phyloP scores from a whole-genome alignment of 176 grass and related monocot species.

The Hyparrhenia diplandra region DNA sequence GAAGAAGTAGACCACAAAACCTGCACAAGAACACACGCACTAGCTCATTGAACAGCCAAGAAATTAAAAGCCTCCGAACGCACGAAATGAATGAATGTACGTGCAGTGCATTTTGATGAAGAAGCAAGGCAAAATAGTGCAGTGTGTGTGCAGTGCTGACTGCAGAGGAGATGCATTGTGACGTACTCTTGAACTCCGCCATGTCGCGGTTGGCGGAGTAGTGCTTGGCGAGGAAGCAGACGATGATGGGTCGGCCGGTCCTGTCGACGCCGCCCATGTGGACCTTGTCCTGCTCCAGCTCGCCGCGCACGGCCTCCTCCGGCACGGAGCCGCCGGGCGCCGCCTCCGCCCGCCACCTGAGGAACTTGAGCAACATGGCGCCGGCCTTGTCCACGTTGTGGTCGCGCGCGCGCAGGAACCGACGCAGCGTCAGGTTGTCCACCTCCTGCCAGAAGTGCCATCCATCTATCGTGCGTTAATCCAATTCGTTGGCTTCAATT shows the following conservation, averaged over 20 bases:
- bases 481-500: too few species aligned
- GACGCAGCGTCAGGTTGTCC: slow-evolving; percentile 65
- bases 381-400: slow-evolving; percentile 55
- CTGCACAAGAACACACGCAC: slow-evolving; percentile 9
- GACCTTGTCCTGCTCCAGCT: slow-evolving; percentile 56
- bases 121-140: too few species aligned
- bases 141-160: too few species aligned
- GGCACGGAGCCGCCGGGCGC: slow-evolving; percentile 61
- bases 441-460: slow-evolving; percentile 38
- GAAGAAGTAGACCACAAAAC: slow-evolving; percentile 47
- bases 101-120: too few species aligned
- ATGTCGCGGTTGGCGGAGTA: slow-evolving; percentile 58
- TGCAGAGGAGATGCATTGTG: too few species aligned
- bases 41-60: too few species aligned
- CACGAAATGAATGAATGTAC: too few species aligned
- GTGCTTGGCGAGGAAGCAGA: slow-evolving; percentile 52
- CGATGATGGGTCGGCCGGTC: slow-evolving; percentile 46
- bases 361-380: slow-evolving; percentile 57
- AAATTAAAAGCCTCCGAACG: too few species aligned
- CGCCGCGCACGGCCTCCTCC: slow-evolving; percentile 38
- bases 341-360: slow-evolving; percentile 54
- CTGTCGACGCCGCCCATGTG: slow-evolving; percentile 65
- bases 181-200: slow-evolving; percentile 55
- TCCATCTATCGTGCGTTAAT: too few species aligned
- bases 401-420: slow-evolving; percentile 80